phyloP scores from a whole-genome alignment of 768 basidiomycete species.

The Tephrocybe rancida region DNA sequence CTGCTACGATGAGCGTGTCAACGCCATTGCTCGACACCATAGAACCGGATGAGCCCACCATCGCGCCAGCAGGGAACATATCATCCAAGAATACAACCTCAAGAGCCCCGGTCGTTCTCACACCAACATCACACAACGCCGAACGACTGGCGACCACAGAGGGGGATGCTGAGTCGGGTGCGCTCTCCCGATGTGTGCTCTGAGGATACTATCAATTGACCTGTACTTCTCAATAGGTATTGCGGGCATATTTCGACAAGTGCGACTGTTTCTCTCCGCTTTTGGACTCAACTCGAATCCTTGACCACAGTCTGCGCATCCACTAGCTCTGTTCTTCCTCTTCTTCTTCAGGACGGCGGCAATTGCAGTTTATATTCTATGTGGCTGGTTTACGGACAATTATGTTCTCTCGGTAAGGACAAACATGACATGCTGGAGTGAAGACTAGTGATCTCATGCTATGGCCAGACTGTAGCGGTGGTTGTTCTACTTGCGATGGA shows the following conservation, averaged over 20 bases:
- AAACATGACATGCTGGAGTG: not conserved
- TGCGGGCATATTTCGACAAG: constrained; percentile 78
- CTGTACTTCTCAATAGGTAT: constrained; percentile 45
- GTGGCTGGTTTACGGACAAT: constrained; percentile 85
- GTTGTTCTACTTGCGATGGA: constrained; percentile 95
- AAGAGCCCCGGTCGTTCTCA: constrained; percentile 54
- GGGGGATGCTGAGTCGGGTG: constrained; percentile 79
- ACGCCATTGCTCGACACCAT: constrained; percentile 80
- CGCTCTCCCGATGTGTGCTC: constrained; percentile 20
- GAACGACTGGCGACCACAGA: constrained; percentile 53
- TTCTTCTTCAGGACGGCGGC: constrained; percentile 89
- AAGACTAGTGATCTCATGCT: not conserved
- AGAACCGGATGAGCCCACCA: constrained; percentile 76
- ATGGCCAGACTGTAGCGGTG: constrained; percentile 73
- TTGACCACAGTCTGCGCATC: constrained; percentile 70
- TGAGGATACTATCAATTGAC: constrained; percentile 3
- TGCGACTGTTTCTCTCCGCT: constrained; percentile 28
- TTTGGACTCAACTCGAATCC: constrained; percentile 8
- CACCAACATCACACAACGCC: constrained; percentile 47
- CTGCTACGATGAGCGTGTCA: constrained; percentile 44
- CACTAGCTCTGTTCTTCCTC: constrained; percentile 82
- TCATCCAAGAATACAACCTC: constrained; percentile 29
- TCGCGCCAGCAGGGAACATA: constrained; percentile 36
- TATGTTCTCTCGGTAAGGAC: constrained; percentile 88
- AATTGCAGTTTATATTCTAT: constrained; percentile 92